Percentiles rank a stretch among this genome's conserved stretches.
Evolutionary conservation across 495 filamentous ascomycete species (phyloP).

Genomic region (Xeromyces bisporus): DNA sequence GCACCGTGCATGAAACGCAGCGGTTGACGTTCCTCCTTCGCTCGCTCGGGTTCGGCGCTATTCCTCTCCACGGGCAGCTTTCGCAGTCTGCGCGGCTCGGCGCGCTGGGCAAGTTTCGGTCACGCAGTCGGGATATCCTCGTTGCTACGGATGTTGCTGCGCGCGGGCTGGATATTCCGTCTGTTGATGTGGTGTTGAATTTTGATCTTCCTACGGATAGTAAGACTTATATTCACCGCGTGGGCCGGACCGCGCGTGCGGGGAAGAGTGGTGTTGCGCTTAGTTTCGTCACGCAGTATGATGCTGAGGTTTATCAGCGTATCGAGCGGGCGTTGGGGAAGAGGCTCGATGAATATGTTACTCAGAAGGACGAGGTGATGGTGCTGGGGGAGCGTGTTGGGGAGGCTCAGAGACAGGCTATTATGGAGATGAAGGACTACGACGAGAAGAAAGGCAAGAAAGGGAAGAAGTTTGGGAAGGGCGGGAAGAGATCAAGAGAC

Average conservation of each 20-base stretch:
- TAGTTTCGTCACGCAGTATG: slow-evolving; percentile 76
- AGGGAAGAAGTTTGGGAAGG: slow-evolving; percentile 38
- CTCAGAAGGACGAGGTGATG: slow-evolving; percentile 73
- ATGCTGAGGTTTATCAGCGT: slow-evolving; percentile 68
- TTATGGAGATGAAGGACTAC: slow-evolving; percentile 65
- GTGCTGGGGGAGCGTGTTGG: slow-evolving; percentile 59
- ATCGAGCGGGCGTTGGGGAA: slow-evolving; percentile 71
- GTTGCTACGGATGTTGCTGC: slow-evolving; percentile 95
- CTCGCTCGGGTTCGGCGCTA: slow-evolving; percentile 63
- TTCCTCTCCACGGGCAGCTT: slow-evolving; percentile 82
- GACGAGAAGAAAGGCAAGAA: slow-evolving; percentile 59
- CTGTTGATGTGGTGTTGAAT: slow-evolving; percentile 79
- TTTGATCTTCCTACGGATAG: slow-evolving; percentile 66
- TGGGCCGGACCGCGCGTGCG: slow-evolving; percentile 83
- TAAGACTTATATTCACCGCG: slow-evolving; percentile 91
- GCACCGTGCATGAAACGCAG: slow-evolving; percentile 87
- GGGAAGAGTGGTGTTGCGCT: slow-evolving; percentile 75
- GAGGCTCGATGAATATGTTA: slow-evolving; percentile 51
- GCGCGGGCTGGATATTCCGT: slow-evolving; percentile 85
- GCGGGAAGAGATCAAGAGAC: slow-evolving; percentile 44
- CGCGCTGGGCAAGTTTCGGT: slow-evolving; percentile 73
- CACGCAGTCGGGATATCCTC: slow-evolving; percentile 59
- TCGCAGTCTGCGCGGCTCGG: slow-evolving; percentile 71
- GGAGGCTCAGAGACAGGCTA: slow-evolving; percentile 71
- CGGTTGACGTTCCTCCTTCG: slow-evolving; percentile 67